These are phyloP conservation scores for Massariosphaeria phaeospora DNA, from an alignment of 495 filamentous ascomycete genomes.

Conservation along the genomic window DNA sequence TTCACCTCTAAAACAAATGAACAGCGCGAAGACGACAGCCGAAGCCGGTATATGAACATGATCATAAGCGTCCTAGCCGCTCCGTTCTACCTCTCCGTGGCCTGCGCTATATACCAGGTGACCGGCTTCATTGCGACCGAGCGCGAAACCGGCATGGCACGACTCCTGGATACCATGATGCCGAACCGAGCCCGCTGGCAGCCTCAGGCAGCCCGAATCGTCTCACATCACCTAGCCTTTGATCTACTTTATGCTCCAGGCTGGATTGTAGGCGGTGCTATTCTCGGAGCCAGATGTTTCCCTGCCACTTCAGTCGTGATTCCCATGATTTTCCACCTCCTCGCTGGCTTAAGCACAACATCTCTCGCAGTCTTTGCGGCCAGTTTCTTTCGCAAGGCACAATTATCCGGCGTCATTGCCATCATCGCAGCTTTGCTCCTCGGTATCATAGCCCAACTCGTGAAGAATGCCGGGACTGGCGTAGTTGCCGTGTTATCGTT, in stretches of 20 bases:
- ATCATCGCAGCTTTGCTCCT: conserved; percentile 62
- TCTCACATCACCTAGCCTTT: conserved; percentile 62
- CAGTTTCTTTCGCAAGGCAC: conserved; percentile 70
- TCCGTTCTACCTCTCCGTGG: conserved; percentile 65
- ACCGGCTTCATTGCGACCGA: conserved; percentile 72
- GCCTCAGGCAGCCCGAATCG: conserved; percentile 60
- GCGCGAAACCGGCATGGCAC: conserved; percentile 72
- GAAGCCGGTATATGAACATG: conserved; percentile 61
- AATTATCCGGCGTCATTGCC: conserved; percentile 67
- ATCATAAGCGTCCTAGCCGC: conserved; percentile 57
- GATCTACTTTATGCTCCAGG: no score
- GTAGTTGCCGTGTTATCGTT: conserved; percentile 59
- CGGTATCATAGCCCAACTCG: conserved; percentile 65
- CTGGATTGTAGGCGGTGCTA: no score
- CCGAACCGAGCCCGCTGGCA: conserved; percentile 59
- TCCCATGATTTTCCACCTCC: conserved; percentile 58
- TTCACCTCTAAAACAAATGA: conserved; percentile 63
- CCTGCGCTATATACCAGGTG: conserved; percentile 68
- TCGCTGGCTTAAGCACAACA: conserved; percentile 59
- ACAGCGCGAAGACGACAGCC: conserved; percentile 53
- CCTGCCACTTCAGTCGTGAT: conserved; percentile 54
- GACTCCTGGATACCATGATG: conserved; percentile 79
- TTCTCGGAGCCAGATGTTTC: no score
- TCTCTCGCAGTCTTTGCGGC: conserved; percentile 67
- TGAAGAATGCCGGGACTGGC: conserved; percentile 48